Base-by-base conservation (phyloP, 352 stramenopile genomes). In the Phytophthora chlamydospora region DNA sequence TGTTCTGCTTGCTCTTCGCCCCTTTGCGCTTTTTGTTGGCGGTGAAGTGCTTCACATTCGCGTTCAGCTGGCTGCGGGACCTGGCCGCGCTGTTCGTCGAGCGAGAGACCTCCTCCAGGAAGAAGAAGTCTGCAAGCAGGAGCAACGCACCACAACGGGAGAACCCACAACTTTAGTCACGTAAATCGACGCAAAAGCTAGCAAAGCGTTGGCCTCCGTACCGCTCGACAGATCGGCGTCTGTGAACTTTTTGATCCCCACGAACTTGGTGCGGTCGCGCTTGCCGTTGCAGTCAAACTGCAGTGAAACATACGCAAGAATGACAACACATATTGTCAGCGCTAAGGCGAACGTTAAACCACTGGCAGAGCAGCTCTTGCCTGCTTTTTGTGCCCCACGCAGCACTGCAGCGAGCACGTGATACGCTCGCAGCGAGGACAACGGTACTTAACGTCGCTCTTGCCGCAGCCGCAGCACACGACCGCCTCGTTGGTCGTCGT, bases 341-440 rank as follows among this genome's bases (percentile, higher is more conserved):
- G 44, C 8, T 49, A 24, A 44, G 14, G 21, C 11, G 17, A 29
- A 29, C 3, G 24, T 29, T 29, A 29, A 29, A 29, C 9, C 33
- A 58, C 50, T 48, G 8, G 7, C 14, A 58, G 27, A 5, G 16
- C 34, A 33, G 12, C 14, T 65, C 70, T 17, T 46, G 87, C 86
- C 73, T 89, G 43, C 34, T 88, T 91, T 73, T 95, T 95, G 74
- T 95, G 86, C 11, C 59, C 76, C 19, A 92, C 43, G 48, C 86
- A 95, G 71, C 86, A 95, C 13, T 68, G 61, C 43, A 95, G 64
- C 40, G 84, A 93, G 60, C 86, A 95, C 50, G 86, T 93, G 68
- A 92, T 79, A 56, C 84, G 80, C 61, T 95, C 86, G 54, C 86
- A 95, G 50, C 83, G 74, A 34, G 86, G 86, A 76, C 86, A 95